phyloP scores from a whole-genome alignment of 2,329 filamentous ascomycete genomes.

The Lecanicillium sp. region DNA sequence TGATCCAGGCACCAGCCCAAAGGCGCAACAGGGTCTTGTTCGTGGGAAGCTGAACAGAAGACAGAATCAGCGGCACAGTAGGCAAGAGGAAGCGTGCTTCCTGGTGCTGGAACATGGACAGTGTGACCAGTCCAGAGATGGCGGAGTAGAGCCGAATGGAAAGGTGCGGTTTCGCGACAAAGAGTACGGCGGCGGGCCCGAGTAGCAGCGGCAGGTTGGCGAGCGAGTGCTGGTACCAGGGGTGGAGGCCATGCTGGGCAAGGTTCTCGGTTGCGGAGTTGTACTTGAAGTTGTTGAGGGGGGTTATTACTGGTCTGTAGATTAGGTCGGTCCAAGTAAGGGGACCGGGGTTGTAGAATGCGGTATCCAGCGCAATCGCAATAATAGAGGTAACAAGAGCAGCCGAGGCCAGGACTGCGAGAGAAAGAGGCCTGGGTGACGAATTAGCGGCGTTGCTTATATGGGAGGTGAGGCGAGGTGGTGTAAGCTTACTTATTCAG shows the following conservation, averaged over 20 bases:
- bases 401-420: conserved; percentile 59
- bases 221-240: conserved; percentile 70
- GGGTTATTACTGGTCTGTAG: conserved; percentile 63
- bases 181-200: conserved; percentile 59
- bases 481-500: conserved; percentile 58
- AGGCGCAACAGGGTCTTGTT: conserved; percentile 41
- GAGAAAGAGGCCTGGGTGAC: conserved; percentile 47
- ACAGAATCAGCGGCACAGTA: conserved; percentile 68
- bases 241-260: conserved; percentile 69
- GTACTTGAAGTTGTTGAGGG: conserved; percentile 71
- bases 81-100: conserved; percentile 74
- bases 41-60: conserved; percentile 62
- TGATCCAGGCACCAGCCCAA: conserved; percentile 59
- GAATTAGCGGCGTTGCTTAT: conserved; percentile 1
- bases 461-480: background rate
- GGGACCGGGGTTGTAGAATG: conserved; percentile 65
- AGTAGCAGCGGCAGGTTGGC: conserved; percentile 67
- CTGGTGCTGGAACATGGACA: conserved; percentile 73
- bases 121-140: conserved; percentile 61
- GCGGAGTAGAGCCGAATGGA: conserved; percentile 66
- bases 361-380: conserved; percentile 77
- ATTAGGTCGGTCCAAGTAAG: conserved; percentile 61
- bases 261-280: conserved; percentile 66
- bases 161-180: conserved; percentile 51
- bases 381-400: conserved; percentile 62